A percentile compares a stretch with the other conserved stretches of the same genome.
Evolutionary conservation across 1,284 basidiomycete genomes (phyloP).

Genomic region (Puccinia coronata): DNA sequence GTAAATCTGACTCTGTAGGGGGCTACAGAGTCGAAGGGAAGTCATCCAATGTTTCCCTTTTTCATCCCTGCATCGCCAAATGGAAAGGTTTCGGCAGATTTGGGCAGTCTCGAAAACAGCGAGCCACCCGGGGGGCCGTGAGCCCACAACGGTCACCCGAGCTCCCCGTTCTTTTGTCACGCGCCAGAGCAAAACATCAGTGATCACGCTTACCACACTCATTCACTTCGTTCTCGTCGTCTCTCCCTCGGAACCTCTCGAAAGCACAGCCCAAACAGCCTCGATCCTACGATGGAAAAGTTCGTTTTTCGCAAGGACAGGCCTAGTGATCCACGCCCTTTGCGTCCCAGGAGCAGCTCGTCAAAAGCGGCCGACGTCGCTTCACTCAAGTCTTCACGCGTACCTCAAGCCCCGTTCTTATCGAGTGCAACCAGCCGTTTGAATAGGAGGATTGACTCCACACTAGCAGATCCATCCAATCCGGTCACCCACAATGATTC

Average conservation of each 20-base stretch:
- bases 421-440: constrained; percentile 16
- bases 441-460: constrained; percentile 24
- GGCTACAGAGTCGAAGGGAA: no score
- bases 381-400: constrained; percentile 8
- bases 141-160: no score
- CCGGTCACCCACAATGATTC: constrained; percentile 36
- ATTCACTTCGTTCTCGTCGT: no score
- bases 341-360: not conserved
- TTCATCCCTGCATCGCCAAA: no score
- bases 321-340: not conserved
- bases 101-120: no score
- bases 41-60: no score
- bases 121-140: no score
- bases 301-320: constrained; percentile 31
- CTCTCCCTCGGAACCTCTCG: not conserved
- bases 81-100: no score
- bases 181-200: no score
- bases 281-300: constrained; percentile 27
- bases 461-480: constrained; percentile 32
- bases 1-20: no score
- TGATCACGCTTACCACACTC: no score
- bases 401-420: constrained; percentile 35
- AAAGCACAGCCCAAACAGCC: not conserved
- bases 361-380: not conserved
- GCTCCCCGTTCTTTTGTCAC: no score